Evolutionary conservation across 2,329 filamentous ascomycete species (phyloP), one percentile per base, ranked within the genome.

Genomic region (Rutstroemia sp.): DNA sequence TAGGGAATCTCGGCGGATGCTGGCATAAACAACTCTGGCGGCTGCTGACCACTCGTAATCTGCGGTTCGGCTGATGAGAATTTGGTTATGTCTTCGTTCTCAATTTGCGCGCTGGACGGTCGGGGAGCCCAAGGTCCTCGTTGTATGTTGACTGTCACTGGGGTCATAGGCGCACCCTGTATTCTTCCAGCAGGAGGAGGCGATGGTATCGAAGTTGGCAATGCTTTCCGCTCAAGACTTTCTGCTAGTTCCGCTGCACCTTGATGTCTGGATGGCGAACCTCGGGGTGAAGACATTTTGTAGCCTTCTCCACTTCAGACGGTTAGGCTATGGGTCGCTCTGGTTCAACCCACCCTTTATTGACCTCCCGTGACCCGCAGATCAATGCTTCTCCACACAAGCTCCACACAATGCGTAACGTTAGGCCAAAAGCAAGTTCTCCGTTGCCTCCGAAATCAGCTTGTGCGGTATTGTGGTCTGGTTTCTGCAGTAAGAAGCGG

Each of bases 121-220:
- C 74, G 73, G 21, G 74, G 73, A 19, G 73, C 72, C 77, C 77
- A 82, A 65, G 77, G 74, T 44, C 79, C 78, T 23, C 74, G 70
- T 50, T 78, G 77, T 55, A 79, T 76, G 64, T 79, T 81, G 54
- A 83, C 74, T 57, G 72, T 75, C 56, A 81, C 79, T 18, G 82
- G 80, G 42, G 81, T 83, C 27, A 77, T 72, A 30, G 81, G 80
- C 16, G 75, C 74, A 51, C 78, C 75, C 59, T 76, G 75, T 58
- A 82, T 71, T 58, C 74, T 61, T 14, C 63, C 65, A 44, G 59
- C 54, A 4, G 61, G 34, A 4, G 61, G 34, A n/a, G 66, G 62
- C 41, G 65, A 62, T 14, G 65, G 59, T 50, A 65, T 60, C 10
- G 50, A 34, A 34, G 30, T 37, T 12, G 62, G 59, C 34, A 65